phyloP scores from a whole-genome alignment of 331 rosid genomes.

The Cydonia oblonga region DNA sequence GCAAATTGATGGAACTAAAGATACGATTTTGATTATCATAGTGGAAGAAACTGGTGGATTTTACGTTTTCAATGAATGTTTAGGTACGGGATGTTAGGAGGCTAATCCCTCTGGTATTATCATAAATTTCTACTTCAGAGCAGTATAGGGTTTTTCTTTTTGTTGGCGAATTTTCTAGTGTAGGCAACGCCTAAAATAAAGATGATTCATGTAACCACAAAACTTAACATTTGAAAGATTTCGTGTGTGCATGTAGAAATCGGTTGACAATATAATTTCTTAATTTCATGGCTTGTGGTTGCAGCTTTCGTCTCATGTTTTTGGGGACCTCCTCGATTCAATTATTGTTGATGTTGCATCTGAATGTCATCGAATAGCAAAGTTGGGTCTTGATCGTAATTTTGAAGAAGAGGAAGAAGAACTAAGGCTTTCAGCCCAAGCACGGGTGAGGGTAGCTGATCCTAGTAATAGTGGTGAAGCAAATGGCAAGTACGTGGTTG shows the following conservation, averaged over 20 bases:
- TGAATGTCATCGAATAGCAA: constrained; percentile 85
- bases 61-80: background rate
- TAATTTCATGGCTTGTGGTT: constrained; percentile 20
- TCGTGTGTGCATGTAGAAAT: background rate
- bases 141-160: background rate
- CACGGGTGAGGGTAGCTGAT: constrained; percentile 82
- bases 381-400: constrained; percentile 82
- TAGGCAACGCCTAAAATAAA: background rate
- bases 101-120: background rate
- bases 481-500: constrained; percentile 78
- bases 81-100: background rate
- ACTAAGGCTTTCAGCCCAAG: constrained; percentile 74
- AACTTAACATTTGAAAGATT: background rate
- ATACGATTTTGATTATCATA: background rate
- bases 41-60: background rate
- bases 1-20: background rate
- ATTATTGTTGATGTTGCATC: constrained; percentile 89
- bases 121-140: background rate
- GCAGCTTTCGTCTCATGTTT: constrained; percentile 69
- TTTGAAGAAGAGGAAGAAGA: constrained; percentile 96
- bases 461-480: constrained; percentile 66
- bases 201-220: background rate
- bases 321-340: constrained; percentile 80
- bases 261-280: background rate
- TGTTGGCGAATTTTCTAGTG: background rate